Base-by-base conservation (phyloP, 2,329 filamentous ascomycete genomes). In the Aspergillus sp. region DNA sequence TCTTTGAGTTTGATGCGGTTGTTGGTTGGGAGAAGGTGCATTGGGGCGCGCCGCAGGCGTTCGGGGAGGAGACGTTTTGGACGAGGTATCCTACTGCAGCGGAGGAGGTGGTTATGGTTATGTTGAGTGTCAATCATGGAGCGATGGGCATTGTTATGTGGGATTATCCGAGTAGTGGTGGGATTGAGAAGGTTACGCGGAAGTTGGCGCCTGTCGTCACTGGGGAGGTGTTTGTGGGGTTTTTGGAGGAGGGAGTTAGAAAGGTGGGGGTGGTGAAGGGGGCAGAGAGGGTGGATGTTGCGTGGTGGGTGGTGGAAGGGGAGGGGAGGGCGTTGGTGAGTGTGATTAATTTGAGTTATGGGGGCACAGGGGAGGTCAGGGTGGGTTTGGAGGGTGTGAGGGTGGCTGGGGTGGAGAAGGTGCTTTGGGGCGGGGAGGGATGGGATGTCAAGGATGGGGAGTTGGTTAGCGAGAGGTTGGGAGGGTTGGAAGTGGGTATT, bases 1-100 rank as follows among this genome's bases (percentile, higher is more conserved):
- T 55, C n/a, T 12, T 10, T 8, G 13, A 5, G 1, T 55, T 55
- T 13, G 52, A 55, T 19, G 38, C 19, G n/a, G 3, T 32, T 1
- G 12, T 55, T 2, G 52, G 52, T 2, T 55, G 52, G 52, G 52
- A 55, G n/a, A 55, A 55, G 23, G 36, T 41, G 23, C 52, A 55
- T n/a, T 55, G 52, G 52, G 52, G 21, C 3, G 52, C 52, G 52
- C 52, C 52, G 15, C 52, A 55, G 38, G 52, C 52, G n/a, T 55
- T 55, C 9, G 52, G 52, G 52, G 28, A 55, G 5, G 52, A 55
- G 52, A 43, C 52, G 13, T 55, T 55, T 17, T 55, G 52, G 52
- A 55, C 38, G 8, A n/a, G 52, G 1, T 43, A 43, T 15, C 52
- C 52, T 3, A 30, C 52, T 1, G 15, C 52, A 0, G 38, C 10